Base-by-base conservation (phyloP, 805 yeast species). In the Groenewaldozyma salmanticensis region DNA sequence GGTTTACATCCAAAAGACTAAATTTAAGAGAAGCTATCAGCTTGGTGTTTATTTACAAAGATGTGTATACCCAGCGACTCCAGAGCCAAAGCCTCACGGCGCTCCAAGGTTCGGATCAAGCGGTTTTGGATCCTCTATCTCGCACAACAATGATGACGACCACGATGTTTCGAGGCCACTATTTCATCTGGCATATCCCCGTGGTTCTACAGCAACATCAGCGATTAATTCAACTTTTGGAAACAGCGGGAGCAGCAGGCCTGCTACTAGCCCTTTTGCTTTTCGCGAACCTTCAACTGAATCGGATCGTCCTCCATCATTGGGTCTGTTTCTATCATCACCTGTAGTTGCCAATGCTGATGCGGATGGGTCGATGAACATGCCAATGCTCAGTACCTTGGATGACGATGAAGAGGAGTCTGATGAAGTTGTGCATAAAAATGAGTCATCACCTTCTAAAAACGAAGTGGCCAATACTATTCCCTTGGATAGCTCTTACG, bases 1-100 rank as follows among this genome's bases (percentile, higher is more conserved):
- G 46, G 53, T 74, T 5, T 74, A 74, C 51, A 58, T 73, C 24
- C 79, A 74, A 43, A 74, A 71, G 47, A 66, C 67, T 31, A 60
- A 61, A 18, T 57, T 60, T 35, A 65, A 66, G 42, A 60, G 65
- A 42, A 65, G 69, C 2, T 66, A 54, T 44, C 78, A 74, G 45
- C 65, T 74, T 52, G 79, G 79, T 4, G 78, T 74, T 5, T 74
- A 74, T 52, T 52, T 74, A 32, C 78, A 74, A 46, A 53, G 79
- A 33, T 9, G 7, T 24, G 11, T 13, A 9, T 7, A 24, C 13
- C 29, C 29, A 7, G 13, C 7, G 13, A 24, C 29, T 13, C 11
- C 7, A 9, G 11, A 7, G 13, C 29, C 29, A 7, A 24, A 13
- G 13, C 29, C 7, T 9, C 29, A 24, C 11, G 11, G 13, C 7